These are phyloP conservation scores for Trichocladium antarcticum DNA, from an alignment of 495 filamentous ascomycete genomes.

Conservation along the genomic window DNA sequence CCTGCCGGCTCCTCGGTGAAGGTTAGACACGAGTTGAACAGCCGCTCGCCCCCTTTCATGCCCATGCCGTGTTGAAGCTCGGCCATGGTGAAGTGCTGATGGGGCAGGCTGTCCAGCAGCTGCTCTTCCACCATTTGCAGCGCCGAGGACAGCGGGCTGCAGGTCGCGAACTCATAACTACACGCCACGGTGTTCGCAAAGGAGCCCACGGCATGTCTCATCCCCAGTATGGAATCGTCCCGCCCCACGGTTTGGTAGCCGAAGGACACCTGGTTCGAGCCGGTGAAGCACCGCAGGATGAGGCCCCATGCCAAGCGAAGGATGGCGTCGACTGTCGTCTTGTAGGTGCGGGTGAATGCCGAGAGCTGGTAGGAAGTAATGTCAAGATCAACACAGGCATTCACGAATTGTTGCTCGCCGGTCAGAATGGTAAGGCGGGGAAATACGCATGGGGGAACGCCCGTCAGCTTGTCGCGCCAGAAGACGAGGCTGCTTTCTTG, in stretches of 20 bases:
- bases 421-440: constrained; percentile 24
- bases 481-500: constrained; percentile 27
- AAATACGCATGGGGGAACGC: constrained; percentile 30
- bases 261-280: constrained; percentile 32
- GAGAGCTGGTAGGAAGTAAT: constrained; percentile 27
- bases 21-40: constrained; percentile 39
- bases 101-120: constrained; percentile 23
- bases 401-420: constrained; percentile 22
- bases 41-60: constrained; percentile 28
- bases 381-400: constrained; percentile 29
- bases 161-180: constrained; percentile 22
- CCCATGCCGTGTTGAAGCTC: constrained; percentile 36
- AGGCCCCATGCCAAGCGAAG: constrained; percentile 41
- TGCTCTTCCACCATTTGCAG: constrained; percentile 30
- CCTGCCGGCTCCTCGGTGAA: constrained; percentile 33
- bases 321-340: constrained; percentile 25
- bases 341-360: constrained; percentile 26
- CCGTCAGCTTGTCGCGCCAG: constrained; percentile 32
- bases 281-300: constrained; percentile 34
- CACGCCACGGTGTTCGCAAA: constrained; percentile 35
- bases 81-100: constrained; percentile 34
- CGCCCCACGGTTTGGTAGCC: constrained; percentile 35
- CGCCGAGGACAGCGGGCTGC: constrained; percentile 23
- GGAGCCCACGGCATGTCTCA: constrained; percentile 32
- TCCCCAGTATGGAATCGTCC: constrained; percentile 28